Conservation (phyloP, 345 rosid species). For the Turnera subulata region DNA sequence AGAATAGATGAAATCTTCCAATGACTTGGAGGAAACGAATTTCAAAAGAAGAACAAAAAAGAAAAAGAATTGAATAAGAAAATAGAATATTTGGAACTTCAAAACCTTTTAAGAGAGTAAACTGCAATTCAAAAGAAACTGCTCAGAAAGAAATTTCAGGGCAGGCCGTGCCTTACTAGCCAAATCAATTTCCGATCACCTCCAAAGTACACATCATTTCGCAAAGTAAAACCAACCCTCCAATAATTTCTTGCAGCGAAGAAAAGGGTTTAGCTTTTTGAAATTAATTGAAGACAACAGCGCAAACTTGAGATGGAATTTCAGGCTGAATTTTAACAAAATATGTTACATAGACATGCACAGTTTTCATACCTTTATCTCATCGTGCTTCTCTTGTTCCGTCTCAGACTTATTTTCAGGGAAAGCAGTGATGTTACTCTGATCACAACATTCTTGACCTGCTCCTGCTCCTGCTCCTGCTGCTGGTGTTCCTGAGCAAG, state of each 20-base stretch:
- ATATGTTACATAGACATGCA: no score
- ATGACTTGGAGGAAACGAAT: no score
- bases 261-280: no score
- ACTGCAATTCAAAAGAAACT: neutral
- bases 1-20: no score
- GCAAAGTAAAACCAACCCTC: conserved; percentile 8
- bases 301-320: no score
- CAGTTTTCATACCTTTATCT: conserved; percentile 17
- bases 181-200: neutral
- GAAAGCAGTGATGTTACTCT: neutral
- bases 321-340: no score
- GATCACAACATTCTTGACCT: neutral
- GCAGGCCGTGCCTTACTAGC: no score
- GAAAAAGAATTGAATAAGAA: no score
- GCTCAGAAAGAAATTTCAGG: neutral
- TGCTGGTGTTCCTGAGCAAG: neutral
- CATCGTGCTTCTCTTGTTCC: conserved; percentile 4
- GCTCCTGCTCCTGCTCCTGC: neutral
- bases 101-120: neutral
- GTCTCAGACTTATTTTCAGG: conserved; percentile 5
- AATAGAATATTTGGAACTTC: neutral
- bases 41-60: neutral
- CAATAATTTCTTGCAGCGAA: neutral
- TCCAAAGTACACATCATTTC: neutral
- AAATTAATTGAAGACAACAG: no score